phyloP scores from a whole-genome alignment of 768 basidiomycete species.

The Auriscalpium orientale region DNA sequence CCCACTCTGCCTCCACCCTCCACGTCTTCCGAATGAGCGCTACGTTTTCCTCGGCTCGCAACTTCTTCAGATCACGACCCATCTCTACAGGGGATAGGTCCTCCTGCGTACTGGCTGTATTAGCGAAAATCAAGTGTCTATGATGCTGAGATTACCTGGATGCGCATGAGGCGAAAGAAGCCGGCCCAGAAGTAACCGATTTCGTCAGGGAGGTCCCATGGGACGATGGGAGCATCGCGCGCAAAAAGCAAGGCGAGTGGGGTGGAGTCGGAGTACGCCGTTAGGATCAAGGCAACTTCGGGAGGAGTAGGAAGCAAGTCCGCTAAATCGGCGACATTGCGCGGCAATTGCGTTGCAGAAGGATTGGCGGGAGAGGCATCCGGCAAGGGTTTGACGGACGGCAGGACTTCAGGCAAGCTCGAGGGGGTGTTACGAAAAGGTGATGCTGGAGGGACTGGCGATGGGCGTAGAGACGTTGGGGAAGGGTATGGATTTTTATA shows the following conservation, averaged over 20 bases:
- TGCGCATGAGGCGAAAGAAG: conserved; percentile 6
- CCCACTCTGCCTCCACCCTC: conserved; percentile 11
- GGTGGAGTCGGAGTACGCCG: background rate
- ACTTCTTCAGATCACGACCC: background rate
- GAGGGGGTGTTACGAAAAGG: too few relatives aligned
- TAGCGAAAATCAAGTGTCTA: background rate
- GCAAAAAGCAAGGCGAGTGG: conserved; percentile 5
- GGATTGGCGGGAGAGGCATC: too few relatives aligned
- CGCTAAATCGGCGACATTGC: too few relatives aligned
- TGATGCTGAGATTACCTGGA: conserved; percentile 8
- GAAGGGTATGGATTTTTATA: too few relatives aligned
- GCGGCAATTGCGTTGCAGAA: too few relatives aligned
- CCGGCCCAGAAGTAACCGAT: conserved; percentile 13
- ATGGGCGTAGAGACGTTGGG: too few relatives aligned
- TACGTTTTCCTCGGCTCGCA: background rate
- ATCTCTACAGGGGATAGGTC: conserved; percentile 3
- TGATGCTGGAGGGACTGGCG: too few relatives aligned
- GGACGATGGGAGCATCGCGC: conserved; percentile 11
- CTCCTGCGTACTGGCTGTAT: background rate
- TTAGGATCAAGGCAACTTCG: conserved; percentile 4
- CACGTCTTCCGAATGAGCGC: background rate
- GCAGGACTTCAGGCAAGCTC: too few relatives aligned
- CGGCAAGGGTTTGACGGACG: too few relatives aligned
- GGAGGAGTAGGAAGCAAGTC: conserved; percentile 4
- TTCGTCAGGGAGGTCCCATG: conserved; percentile 11